Base-by-base conservation (phyloP, 176 grass and related monocot species). In the Eremochloa ophiuroides region DNA sequence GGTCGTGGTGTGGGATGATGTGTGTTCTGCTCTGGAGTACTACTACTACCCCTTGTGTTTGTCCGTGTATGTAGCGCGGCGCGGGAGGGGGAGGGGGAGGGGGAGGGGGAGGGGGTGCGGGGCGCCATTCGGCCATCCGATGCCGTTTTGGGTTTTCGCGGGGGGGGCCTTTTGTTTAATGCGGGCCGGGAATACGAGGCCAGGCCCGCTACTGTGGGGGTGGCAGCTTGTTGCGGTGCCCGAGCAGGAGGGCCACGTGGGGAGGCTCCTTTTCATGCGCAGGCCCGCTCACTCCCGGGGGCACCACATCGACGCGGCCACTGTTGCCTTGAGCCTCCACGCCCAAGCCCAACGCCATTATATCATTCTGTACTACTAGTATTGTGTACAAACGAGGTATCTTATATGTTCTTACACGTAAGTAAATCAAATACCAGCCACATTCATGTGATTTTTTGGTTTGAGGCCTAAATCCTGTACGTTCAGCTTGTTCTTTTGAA, bases 161-260 rank as follows among this genome's bases (percentile, higher is more conserved):
- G 23, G 37, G 16, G 17, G 22, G 0, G 65, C 40, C 42, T n/a
- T 40, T 75, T 85, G 51, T 69, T 67, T 69, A 34, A n/a, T 23
- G 67, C 70, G 76, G 58, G 58, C 84, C 76, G 35, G 68, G 76
- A 85, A 80, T 73, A 55, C 84, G 84, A 78, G 76, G 43, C 42
- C 26, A 66, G 59, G 30, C 58, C 39, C 68, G 38, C 20, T 69
- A 29, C 22, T 56, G 27, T 8, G 31, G 35, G 12, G 4, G 43
- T 30, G 43, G 10, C 43, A 46, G 43, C 13, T 9, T 51, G 48
- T 6, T 55, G 51, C 51, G 51, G 20, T n/a, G 53, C 53, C 53
- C 53, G 53, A 56, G 53, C 53, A 56, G 8, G 53, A 20, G 10
- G 53, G 22, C 53, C 53, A 56, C 53, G 22, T 56, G 53, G 53